phyloP scores from a whole-genome alignment of 352 stramenopile genomes.

The Globisporangium mamillatum region DNA sequence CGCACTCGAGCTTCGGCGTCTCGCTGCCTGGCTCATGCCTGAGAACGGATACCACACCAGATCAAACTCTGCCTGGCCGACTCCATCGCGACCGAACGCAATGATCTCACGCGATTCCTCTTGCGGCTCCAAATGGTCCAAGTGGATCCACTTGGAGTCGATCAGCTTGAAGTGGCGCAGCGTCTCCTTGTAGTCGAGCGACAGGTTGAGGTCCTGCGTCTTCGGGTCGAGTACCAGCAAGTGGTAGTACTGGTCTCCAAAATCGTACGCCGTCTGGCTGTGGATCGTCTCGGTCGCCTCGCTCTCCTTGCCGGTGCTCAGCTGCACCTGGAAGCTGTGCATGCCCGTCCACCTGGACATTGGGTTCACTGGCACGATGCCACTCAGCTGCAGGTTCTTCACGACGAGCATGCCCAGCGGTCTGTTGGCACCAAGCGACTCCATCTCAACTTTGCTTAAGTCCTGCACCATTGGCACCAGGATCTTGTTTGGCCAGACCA shows the following conservation, averaged over 20 bases:
- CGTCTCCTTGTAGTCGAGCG: slow-evolving; percentile 39
- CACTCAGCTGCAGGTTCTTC: slow-evolving; percentile 29
- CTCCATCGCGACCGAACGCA: slow-evolving; percentile 32
- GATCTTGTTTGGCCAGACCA: slow-evolving; percentile 46
- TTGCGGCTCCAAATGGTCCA: slow-evolving; percentile 35
- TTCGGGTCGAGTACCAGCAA: slow-evolving; percentile 40
- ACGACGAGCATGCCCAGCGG: slow-evolving; percentile 39
- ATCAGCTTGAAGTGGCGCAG: slow-evolving; percentile 28
- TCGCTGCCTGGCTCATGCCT: neutral
- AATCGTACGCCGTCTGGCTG: slow-evolving; percentile 25
- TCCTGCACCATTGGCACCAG: slow-evolving; percentile 42
- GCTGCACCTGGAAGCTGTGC: slow-evolving; percentile 31
- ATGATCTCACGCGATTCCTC: slow-evolving; percentile 31
- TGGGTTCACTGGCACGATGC: slow-evolving; percentile 24
- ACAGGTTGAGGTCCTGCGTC: slow-evolving; percentile 38
- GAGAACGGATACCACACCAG: slow-evolving; percentile 42
- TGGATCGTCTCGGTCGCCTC: slow-evolving; percentile 25
- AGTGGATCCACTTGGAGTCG: slow-evolving; percentile 46
- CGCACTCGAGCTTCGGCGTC: slow-evolving; percentile 1
- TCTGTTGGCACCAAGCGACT: slow-evolving; percentile 35
- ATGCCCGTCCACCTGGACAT: slow-evolving; percentile 35
- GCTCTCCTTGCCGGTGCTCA: slow-evolving; percentile 32
- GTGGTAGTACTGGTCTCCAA: slow-evolving; percentile 24
- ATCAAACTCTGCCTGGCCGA: slow-evolving; percentile 38
- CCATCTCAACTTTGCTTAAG: slow-evolving; percentile 45